Evolutionary conservation across 768 basidiomycete genomes (phyloP), one percentile per base, ranked within the genome.

Genomic region (Coprinopsis marcescibilis): DNA sequence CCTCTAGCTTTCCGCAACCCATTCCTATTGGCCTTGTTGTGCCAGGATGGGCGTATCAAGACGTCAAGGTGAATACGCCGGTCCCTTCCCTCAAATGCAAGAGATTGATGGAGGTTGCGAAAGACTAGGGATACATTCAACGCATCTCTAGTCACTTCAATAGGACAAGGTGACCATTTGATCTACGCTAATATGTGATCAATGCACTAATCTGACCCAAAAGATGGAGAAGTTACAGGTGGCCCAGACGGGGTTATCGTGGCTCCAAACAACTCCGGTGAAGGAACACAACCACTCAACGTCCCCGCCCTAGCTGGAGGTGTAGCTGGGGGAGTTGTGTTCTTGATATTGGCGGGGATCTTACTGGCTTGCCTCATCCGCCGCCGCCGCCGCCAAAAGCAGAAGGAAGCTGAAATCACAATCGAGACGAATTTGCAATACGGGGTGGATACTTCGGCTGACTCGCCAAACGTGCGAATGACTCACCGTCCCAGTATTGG

Each of bases 271-370:
- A n/a, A n/a, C n/a, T n/a, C n/a, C n/a, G n/a, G n/a, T n/a, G n/a
- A n/a, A n/a, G n/a, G n/a, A 64, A 46, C 13, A 56, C 50, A 42
- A 48, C 27, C 40, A 30, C 15, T 43, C n/a, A 37, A 53, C 35
- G 46, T 42, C 30, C 40, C 45, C 4, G 45, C 43, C 4, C 80
- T 83, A 27, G 78, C 76, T 0, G 83, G 81, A 29, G 81, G 83
- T 14, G 75, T 77, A 4, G 67, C 79, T 3, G 78, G 78, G 3
- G 78, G 73, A 12, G 49, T 83, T 1, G 66, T 76, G 17, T 68
- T 60, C 11, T 46, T 76, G 19, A 71, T 67, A 8, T 48, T 73
- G 36, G 60, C 80, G 10, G 68, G 55, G 6, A 72, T 60, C 1
- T 46, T 59, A 4, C 43, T 57, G 4, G 55, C 59, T 37, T 71